Conservation (phyloP, 1,139 yeast genomes). For the Scheffersomyces quercinus region DNA sequence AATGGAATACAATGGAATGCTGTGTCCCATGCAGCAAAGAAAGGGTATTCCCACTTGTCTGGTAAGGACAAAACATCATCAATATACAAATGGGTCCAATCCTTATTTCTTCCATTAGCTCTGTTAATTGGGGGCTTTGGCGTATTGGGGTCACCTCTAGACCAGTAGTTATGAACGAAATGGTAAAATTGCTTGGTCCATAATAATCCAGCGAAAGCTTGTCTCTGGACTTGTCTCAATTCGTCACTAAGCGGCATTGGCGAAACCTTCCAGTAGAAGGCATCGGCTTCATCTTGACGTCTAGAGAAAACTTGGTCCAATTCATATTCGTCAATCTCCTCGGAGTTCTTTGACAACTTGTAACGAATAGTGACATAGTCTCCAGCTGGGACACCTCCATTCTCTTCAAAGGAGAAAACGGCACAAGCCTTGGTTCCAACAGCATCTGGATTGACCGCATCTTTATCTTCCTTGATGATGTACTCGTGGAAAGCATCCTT, state of each 20-base stretch:
- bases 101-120: constrained; percentile 78
- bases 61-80: constrained; percentile 91
- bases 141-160: constrained; percentile 80
- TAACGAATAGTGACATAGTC: constrained; percentile 89
- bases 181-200: constrained; percentile 96
- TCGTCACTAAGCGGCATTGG: constrained; percentile 87
- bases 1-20: constrained; percentile 95
- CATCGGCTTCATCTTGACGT: constrained; percentile 90
- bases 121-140: constrained; percentile 79
- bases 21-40: constrained; percentile 97
- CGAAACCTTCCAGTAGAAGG: constrained; percentile 86
- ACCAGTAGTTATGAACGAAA: constrained; percentile 87
- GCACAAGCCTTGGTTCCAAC: constrained; percentile 80
- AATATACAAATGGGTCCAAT: constrained; percentile 88
- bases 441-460: constrained; percentile 66
- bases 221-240: constrained; percentile 83
- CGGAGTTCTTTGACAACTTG: constrained; percentile 53
- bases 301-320: constrained; percentile 73
- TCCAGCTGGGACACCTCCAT: constrained; percentile 81
- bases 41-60: constrained; percentile 96
- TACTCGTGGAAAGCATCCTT: constrained; percentile 93
- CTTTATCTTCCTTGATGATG: constrained; percentile 60
- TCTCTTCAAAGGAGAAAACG: constrained; percentile 75
- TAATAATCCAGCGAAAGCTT: constrained; percentile 90
- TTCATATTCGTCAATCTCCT: constrained; percentile 72